Evolutionary conservation across 345 rosid species (phyloP), one percentile per base, ranked within the genome.

Genomic region (Gossypium stocksii): DNA sequence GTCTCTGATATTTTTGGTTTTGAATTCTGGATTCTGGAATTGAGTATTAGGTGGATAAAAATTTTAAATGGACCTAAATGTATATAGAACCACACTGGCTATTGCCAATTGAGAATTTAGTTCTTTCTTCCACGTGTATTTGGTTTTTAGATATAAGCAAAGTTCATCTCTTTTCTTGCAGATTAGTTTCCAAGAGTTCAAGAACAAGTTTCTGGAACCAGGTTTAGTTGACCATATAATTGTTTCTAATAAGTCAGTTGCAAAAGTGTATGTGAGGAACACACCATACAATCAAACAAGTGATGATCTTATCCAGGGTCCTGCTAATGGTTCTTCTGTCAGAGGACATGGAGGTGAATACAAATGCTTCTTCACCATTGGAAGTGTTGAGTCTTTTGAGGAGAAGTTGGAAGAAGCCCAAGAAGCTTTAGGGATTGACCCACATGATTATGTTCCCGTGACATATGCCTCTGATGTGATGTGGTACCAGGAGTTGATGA

Each of bases 181-280:
- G 99, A 91, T 95, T 79, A 93, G 97, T 72, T 95, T 95, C 87
- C 99, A 95, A 75, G 99, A 93, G 84, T 93, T 93, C 86, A 91
- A 89, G 70, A 93, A 93, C 86, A 90, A 90, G 88, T 89, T 93
- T 61, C 92, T 95, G n/a, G 97, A 93, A 81, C 97, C 92, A 38
- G 98, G 97, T 77, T 57, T 93, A 77, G 99, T 95, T 71, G 98
- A 95, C 86, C 97, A 78, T 82, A 87, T 95, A 29, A 94, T 91
- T 77, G 92, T 95, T 70, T 86, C 93, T 44, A 90, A 93, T 77
- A 93, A 95, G 82, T 88, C 97, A 58, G 91, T 93, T 76, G 99
- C 97, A 5, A 95, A 95, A 82, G 93, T 95, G 52, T 91, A 81
- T 78, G 94, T 90, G n/a, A 89, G 87, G 74, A 85, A 76, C 77